A percentile compares a stretch with the other conserved stretches of the same genome.
Evolutionary conservation across 306 rosid genomes (phyloP).

Genomic region (Gleditsia sinensis): DNA sequence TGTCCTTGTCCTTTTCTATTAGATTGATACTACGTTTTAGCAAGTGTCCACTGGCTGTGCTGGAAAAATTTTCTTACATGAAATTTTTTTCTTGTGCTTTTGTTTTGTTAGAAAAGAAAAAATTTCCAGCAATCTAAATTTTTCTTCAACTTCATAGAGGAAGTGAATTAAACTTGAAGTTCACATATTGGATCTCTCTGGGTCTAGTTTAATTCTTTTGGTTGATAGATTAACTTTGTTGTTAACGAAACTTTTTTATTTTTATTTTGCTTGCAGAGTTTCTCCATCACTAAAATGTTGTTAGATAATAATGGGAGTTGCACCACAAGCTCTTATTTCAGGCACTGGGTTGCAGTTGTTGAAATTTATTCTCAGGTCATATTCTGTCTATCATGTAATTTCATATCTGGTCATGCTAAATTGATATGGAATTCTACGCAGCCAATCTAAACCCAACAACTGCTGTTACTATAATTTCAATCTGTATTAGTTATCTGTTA

Average conservation of each 20-base stretch:
- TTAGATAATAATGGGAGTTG: conserved; percentile 62
- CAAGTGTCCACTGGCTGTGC: neutral
- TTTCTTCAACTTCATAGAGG: neutral
- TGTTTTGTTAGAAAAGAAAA: neutral
- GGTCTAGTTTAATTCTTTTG: neutral
- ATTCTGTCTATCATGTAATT: conserved; percentile 29
- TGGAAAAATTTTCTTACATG: neutral
- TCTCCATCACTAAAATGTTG: conserved; percentile 71
- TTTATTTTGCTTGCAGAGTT: conserved; percentile 62
- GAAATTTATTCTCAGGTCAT: conserved; percentile 84
- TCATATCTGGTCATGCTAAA: conserved; percentile 12
- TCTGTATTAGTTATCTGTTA: neutral
- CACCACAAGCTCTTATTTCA: conserved; percentile 55
- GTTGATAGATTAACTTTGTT: conserved; percentile 1
- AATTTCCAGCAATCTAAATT: neutral
- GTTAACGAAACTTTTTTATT: neutral
- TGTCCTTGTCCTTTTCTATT: neutral
- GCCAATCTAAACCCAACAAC: neutral
- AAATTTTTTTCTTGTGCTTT: neutral
- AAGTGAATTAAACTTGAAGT: neutral
- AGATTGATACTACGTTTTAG: neutral
- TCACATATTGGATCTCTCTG: conserved; percentile 16
- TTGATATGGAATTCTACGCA: conserved; percentile 2
- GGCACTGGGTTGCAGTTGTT: conserved; percentile 75
- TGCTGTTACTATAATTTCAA: neutral